Conservation (phyloP, 1,284 basidiomycete genomes). For the Ceratobasidium sp. region DNA sequence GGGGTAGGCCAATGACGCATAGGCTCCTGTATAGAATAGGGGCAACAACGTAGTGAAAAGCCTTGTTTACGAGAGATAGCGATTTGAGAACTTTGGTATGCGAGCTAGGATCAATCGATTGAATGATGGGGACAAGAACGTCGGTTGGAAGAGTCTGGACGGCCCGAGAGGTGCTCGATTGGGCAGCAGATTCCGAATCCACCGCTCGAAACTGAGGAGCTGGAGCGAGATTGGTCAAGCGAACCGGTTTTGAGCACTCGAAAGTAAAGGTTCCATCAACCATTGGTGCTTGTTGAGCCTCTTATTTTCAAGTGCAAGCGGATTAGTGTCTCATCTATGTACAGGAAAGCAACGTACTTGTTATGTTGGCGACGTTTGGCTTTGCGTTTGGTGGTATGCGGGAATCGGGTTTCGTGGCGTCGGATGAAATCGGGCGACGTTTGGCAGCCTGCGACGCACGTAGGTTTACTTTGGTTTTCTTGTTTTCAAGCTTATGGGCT, state of each 20-base stretch:
- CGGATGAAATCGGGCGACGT: not conserved
- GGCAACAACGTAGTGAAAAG: conserved; percentile 20
- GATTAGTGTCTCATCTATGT: too few species aligned
- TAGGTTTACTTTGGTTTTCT: not conserved
- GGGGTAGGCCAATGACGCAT: not conserved
- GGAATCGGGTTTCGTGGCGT: not conserved
- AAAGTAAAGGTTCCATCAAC: not conserved
- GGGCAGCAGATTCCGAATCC: not conserved
- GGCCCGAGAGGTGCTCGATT: not conserved
- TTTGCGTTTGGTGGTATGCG: not conserved
- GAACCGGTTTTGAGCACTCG: not conserved
- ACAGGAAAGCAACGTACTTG: not conserved
- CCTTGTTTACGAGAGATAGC: conserved; percentile 28
- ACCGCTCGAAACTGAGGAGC: not conserved
- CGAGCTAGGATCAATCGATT: not conserved
- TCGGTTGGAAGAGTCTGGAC: conserved; percentile 28
- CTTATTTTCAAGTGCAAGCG: too few species aligned
- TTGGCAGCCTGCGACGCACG: not conserved
- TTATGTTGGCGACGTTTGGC: not conserved
- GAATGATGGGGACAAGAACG: not conserved
- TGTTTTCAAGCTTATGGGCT: not conserved
- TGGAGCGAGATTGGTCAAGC: not conserved
- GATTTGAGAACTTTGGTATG: not conserved
- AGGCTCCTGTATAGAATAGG: conserved; percentile 16
- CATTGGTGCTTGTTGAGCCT: not conserved